Percentiles rank a stretch among this genome's conserved stretches.
These are phyloP conservation scores for Entoloma clypeatum DNA, from an alignment of 1,284 basidiomycete genomes.

Conservation along the genomic window DNA sequence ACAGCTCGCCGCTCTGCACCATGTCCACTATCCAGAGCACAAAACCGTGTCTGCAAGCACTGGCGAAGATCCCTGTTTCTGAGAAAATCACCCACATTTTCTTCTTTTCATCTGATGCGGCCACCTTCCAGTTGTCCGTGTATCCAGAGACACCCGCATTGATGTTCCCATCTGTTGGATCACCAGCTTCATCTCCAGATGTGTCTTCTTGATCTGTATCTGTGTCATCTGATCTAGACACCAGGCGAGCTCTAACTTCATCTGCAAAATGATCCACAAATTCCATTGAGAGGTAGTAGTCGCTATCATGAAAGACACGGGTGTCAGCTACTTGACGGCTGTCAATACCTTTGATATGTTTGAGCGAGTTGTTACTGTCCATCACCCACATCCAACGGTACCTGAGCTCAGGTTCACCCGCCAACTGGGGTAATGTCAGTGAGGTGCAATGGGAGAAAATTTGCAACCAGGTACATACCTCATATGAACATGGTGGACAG, in stretches of 20 bases:
- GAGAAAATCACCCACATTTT: constrained; percentile 29
- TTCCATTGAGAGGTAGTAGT: constrained; percentile 22
- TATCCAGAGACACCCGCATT: constrained; percentile 15
- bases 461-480: constrained; percentile 11
- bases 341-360: constrained; percentile 18
- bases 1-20: constrained; percentile 35
- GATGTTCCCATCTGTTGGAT: constrained; percentile 12
- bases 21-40: constrained; percentile 32
- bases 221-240: not conserved
- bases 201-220: constrained; percentile 7
- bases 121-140: constrained; percentile 24
- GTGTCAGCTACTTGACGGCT: constrained; percentile 17
- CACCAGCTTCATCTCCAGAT: not conserved
- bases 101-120: constrained; percentile 24
- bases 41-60: constrained; percentile 31
- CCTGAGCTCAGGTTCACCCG: constrained; percentile 19
- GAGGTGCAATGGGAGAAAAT: not conserved
- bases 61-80: constrained; percentile 32
- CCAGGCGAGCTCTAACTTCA: constrained; percentile 22
- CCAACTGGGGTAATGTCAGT: constrained; percentile 19
- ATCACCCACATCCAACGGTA: constrained; percentile 20
- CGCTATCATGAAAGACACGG: constrained; percentile 18
- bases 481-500: constrained; percentile 26
- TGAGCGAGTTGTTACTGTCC: constrained; percentile 28
- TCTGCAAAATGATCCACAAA: constrained; percentile 24